Evolutionary conservation across 306 rosid genomes (phyloP), one percentile per base, ranked within the genome.

Genomic region (Corylus avellana): DNA sequence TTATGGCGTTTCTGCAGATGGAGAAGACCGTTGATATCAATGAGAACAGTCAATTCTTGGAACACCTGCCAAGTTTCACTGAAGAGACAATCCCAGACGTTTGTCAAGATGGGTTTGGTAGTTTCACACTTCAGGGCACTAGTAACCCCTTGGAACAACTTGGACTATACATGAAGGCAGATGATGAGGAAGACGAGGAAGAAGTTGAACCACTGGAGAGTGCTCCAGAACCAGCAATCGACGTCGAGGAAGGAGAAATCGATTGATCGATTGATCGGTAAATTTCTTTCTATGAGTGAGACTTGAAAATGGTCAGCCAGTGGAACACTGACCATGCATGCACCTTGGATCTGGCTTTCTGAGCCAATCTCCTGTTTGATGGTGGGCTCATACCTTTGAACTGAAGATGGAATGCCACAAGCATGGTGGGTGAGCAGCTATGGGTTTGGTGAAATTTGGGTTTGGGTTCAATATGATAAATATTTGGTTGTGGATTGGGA

Each of bases 21-120:
- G 95, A 94, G 86, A 92, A 86, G 85, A 94, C 98, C 12, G 91
- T 94, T 44, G 97, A 94, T 4, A 94, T 94, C 73, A 90, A 94
- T 39, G 97, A 91, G 86, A 86, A 84, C 80, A 78, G 91, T 84
- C 97, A 81, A 56, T 87, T 94, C 80, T 72, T 94, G 88, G 92
- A 94, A 88, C 95, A 91, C 79, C 86, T 94, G 62, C 91, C 89
- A 35, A 89, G 75, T 80, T 83, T 83, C 62, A 75, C 5, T 1
- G 87, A 86, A 62, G 87, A 84, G 81, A 69, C 84, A 0, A 80
- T 86, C 80, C 84, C 85, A 1, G 92, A 89, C 56, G 78, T 55
- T 73, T 70, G 79, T 64, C 81, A 73, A 58, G 71, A 83, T 70
- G 85, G 50, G 10, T 77, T 84, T 50, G 88, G 89, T 78, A 84